Evolutionary conservation across 139 green algal species (phyloP), one percentile per base, ranked within the genome.

Genomic region (Tetradesmus obliquus): DNA sequence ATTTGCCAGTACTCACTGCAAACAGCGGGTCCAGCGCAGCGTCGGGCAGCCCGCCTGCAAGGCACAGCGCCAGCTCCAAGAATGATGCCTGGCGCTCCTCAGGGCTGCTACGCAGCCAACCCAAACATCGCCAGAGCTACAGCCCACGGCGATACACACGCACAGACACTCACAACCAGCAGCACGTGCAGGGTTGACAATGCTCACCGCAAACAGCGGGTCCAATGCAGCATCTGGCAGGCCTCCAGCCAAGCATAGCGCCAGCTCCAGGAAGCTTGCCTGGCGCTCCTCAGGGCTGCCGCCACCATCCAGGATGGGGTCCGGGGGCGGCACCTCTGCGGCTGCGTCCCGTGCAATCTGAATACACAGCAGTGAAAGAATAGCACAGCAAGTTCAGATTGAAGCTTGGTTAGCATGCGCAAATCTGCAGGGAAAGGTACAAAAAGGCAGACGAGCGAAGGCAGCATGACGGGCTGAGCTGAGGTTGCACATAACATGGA

Each of bases 241-340:
- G 8, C 98, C 98, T 4, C 91, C 90, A 7, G 94, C 94, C 71
- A 99, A 93, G 20, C 90, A 92, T 57, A 98, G 92, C 9, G 96
- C 94, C 53, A 99, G 94, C 89, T 99, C 98, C 88, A 99, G 93
- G 92, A 98, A 99, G 0, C 97, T 96, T 88, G 93, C 96, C 10
- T 95, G 93, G 58, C 96, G 93, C 62, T 95, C 91, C 5, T 76
- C 66, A 76, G 66, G 66, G 22, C 91, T 94, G 60, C 93, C 86
- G 55, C 97, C 97, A 22, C 96, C 97, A 57, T 98, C 96, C 13
- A 91, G 88, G 20, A 97, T 93, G 13, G 92, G 87, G 71, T 96
- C 94, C 8, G 91, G 71, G 1, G 94, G 93, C 6, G 95, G 93
- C 86, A 97, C 91, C 3, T 95, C 94, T 5, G 93, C 93, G 9